These are phyloP conservation scores for Pilatotrama ljubarskyi DNA, from an alignment of 768 basidiomycete species.

Conservation along the genomic window DNA sequence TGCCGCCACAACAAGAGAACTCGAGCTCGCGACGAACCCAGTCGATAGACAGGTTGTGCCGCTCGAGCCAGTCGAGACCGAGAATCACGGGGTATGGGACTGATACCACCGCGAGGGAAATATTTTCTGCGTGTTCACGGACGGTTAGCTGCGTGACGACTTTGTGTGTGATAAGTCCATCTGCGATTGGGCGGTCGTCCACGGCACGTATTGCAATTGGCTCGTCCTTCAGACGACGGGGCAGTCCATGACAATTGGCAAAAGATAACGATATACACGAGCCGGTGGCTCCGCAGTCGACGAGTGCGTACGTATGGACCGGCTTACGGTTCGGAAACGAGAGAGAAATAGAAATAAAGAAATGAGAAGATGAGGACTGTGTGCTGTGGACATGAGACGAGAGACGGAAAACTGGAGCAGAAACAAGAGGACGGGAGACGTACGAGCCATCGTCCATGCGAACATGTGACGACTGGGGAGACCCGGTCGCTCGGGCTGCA, in stretches of 20 bases:
- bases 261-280: conserved; percentile 40
- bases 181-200: conserved; percentile 41
- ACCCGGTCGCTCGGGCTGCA: not conserved
- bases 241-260: conserved; percentile 33
- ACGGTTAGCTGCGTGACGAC: conserved; percentile 32
- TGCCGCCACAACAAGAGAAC: conserved; percentile 21
- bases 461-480: not conserved
- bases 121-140: conserved; percentile 29
- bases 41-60: conserved; percentile 38
- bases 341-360: conserved; percentile 26
- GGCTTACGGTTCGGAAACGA: conserved; percentile 33
- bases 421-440: conserved; percentile 7
- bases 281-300: conserved; percentile 38
- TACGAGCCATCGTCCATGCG: conserved; percentile 5
- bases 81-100: conserved; percentile 37
- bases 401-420: conserved; percentile 14
- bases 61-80: conserved; percentile 39
- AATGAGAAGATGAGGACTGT: conserved; percentile 20
- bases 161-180: conserved; percentile 41
- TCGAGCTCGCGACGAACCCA: conserved; percentile 34
- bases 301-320: conserved; percentile 36
- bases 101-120: conserved; percentile 34
- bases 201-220: conserved; percentile 39
- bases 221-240: conserved; percentile 32
- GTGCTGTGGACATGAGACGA: conserved; percentile 6